Percentiles rank a stretch among this genome's conserved stretches.
These are phyloP conservation scores for Herpotrichia juniperi DNA, from an alignment of 2,329 filamentous ascomycete species.

Conservation along the genomic window DNA sequence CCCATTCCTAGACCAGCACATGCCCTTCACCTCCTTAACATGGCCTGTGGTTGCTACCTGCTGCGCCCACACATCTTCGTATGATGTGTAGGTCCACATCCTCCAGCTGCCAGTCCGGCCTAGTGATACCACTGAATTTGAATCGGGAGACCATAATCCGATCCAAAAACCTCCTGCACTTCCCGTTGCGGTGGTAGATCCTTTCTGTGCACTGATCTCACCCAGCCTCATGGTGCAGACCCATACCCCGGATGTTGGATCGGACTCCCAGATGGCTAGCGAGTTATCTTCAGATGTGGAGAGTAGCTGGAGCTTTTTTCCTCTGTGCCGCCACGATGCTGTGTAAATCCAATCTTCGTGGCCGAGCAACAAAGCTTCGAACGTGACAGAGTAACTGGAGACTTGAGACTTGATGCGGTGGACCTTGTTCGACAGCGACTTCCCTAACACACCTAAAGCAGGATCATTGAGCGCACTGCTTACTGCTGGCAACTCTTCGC, in stretches of 20 bases:
- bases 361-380: conserved; percentile 90
- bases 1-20: conserved; percentile 83
- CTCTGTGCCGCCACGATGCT: conserved; percentile 70
- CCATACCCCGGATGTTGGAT: conserved; percentile 86
- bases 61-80: conserved; percentile 75
- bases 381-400: conserved; percentile 79
- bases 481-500: conserved; percentile 66
- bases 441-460: conserved; percentile 65
- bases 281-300: conserved; percentile 96
- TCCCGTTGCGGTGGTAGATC: conserved; percentile 93
- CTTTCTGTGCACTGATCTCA: conserved; percentile 93
- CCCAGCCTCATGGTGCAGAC: conserved; percentile 83
- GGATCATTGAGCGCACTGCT: conserved; percentile 63
- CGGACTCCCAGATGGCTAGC: conserved; percentile 88
- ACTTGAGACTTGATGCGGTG: conserved; percentile 70
- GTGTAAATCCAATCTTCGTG: conserved; percentile 99
- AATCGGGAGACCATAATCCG: conserved; percentile 85
- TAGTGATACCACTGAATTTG: conserved; percentile 76
- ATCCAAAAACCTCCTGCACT: conserved; percentile 97
- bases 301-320: conserved; percentile 71
- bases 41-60: conserved; percentile 82
- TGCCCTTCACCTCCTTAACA: conserved; percentile 77
- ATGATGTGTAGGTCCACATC: conserved; percentile 72
- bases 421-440: conserved; percentile 86
- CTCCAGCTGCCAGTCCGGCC: conserved; percentile 94